Conservation (phyloP, 2,329 filamentous ascomycete genomes). For the Penicillium sp. region DNA sequence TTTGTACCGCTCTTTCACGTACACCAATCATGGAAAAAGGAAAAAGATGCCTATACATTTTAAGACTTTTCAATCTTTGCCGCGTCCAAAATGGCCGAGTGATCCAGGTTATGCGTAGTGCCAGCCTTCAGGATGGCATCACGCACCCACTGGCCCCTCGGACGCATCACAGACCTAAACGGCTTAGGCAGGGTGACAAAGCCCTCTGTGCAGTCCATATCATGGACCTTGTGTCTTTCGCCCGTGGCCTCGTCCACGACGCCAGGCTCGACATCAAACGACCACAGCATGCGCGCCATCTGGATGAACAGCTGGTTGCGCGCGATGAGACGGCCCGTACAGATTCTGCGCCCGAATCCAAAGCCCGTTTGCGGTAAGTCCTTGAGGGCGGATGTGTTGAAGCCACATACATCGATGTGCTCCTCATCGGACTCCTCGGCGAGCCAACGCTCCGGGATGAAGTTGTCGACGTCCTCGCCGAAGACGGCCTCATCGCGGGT, state of each 20-base stretch:
- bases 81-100: background rate
- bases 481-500: background rate
- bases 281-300: constrained; percentile 1
- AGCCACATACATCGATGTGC: background rate
- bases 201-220: background rate
- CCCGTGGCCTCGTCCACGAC: background rate
- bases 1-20: no score
- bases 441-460: background rate
- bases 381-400: background rate
- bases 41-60: background rate
- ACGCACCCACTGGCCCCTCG: background rate
- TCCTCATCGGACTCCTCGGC: background rate
- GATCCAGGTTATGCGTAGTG: background rate
- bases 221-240: background rate
- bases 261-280: background rate
- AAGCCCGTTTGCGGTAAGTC: background rate
- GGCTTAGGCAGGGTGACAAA: background rate
- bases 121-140: background rate
- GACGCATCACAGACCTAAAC: background rate
- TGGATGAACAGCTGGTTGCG: background rate
- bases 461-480: background rate
- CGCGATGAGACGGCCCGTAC: background rate
- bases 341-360: background rate
- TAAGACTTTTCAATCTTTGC: background rate
- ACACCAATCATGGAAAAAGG: no score